These are phyloP conservation scores for Hypoxylon perforatum DNA, from an alignment of 495 filamentous ascomycete species.

Conservation along the genomic window DNA sequence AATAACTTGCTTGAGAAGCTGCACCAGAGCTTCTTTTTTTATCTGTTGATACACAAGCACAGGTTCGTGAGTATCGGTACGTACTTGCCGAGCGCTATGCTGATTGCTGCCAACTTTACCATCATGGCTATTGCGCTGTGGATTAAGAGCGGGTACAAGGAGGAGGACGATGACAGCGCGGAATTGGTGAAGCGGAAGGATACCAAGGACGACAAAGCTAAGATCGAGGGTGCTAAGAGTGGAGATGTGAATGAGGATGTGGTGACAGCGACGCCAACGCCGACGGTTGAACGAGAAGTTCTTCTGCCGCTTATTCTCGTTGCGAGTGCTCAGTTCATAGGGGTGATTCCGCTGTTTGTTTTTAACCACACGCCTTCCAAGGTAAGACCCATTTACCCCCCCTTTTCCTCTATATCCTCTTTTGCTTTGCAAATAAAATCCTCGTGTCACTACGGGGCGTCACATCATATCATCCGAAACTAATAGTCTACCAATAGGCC, in stretches of 20 bases:
- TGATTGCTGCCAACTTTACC: constrained; percentile 92
- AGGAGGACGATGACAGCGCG: constrained; percentile 1
- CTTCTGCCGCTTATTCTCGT: constrained; percentile 83
- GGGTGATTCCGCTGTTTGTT: constrained; percentile 84
- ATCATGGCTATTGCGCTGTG: constrained; percentile 94
- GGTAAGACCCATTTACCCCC: constrained; percentile 66
- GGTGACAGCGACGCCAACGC: constrained; percentile 36
- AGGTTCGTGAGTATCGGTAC: constrained; percentile 98
- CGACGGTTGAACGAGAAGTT: constrained; percentile 72
- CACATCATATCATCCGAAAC: constrained; percentile 27
- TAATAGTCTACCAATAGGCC: constrained; percentile 53
- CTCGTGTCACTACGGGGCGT: neutral
- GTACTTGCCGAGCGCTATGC: constrained; percentile 95
- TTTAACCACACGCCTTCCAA: constrained; percentile 79
- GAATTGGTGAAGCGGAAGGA: constrained; percentile 24
- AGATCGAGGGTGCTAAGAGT: constrained; percentile 23
- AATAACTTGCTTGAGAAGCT: constrained; percentile 97
- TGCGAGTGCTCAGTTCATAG: constrained; percentile 75
- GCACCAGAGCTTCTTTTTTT: constrained; percentile 99
- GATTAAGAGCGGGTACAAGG: constrained; percentile 78
- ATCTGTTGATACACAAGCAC: constrained; percentile 87
- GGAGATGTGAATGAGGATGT: constrained; percentile 25
- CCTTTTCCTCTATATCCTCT: neutral
- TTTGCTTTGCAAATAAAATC: constrained; percentile 9
- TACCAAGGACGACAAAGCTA: constrained; percentile 35